phyloP scores from a whole-genome alignment of 768 basidiomycete species.

The Suillus subalutaceus region DNA sequence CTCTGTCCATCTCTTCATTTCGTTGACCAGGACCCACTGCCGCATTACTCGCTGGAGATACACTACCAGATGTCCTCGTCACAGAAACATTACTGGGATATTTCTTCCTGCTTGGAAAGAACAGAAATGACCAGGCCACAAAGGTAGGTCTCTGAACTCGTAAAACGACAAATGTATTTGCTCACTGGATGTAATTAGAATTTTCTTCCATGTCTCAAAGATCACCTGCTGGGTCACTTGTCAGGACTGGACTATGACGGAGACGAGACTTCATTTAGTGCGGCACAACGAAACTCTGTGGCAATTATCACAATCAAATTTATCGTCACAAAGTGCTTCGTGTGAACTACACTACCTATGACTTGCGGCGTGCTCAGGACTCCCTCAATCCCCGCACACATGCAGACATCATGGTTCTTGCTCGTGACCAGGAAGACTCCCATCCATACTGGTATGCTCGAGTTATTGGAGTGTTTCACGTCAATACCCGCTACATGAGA shows the following conservation, averaged over 20 bases:
- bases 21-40: constrained; percentile 15
- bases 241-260: constrained; percentile 23
- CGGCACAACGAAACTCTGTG: not conserved
- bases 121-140: constrained; percentile 13
- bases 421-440: too few species aligned
- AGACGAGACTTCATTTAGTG: constrained; percentile 26
- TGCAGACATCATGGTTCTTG: too few species aligned
- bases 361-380: too few species aligned
- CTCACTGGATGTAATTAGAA: constrained; percentile 18
- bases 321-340: too few species aligned
- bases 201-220: constrained; percentile 22
- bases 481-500: too few species aligned
- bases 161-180: not conserved
- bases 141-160: constrained; percentile 12
- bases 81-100: constrained; percentile 4
- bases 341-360: too few species aligned
- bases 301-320: too few species aligned
- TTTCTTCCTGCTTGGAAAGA: constrained; percentile 11
- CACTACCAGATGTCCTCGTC: constrained; percentile 28
- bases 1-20: constrained; percentile 12
- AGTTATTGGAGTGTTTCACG: too few species aligned
- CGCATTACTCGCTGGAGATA: not conserved
- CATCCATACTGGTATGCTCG: too few species aligned
- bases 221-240: constrained; percentile 21
- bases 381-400: too few species aligned